These are phyloP conservation scores for Suhomyces sp. DNA, from an alignment of 805 yeast genomes.

Conservation along the genomic window DNA sequence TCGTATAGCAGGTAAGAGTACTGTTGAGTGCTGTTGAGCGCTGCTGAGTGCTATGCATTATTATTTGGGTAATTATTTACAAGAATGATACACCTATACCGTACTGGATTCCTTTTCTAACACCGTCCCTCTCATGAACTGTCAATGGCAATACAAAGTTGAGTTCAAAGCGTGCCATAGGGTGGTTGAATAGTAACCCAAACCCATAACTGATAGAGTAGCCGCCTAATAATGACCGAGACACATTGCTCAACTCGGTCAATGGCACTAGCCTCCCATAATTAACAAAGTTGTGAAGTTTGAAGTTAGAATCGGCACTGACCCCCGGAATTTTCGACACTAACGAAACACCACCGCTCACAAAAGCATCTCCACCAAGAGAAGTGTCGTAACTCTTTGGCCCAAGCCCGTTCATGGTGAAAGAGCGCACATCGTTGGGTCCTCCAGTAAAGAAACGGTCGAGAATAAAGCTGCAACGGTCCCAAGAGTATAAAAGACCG, in stretches of 20 bases:
- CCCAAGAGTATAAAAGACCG: slow-evolving; percentile 29
- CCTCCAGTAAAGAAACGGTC: slow-evolving; percentile 60
- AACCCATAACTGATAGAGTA: slow-evolving; percentile 44
- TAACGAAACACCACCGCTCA: slow-evolving; percentile 45
- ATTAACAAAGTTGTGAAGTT: slow-evolving; percentile 47
- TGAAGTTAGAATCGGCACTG: slow-evolving; percentile 44
- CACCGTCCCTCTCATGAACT: slow-evolving; percentile 43
- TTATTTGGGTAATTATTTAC: slow-evolving; percentile 19
- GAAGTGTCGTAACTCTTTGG: slow-evolving; percentile 51
- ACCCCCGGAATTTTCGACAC: slow-evolving; percentile 43
- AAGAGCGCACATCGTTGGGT: slow-evolving; percentile 56
- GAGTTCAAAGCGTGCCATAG: slow-evolving; percentile 56
- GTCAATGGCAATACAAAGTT: slow-evolving; percentile 52
- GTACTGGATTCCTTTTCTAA: slow-evolving; percentile 54
- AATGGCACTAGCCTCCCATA: slow-evolving; percentile 40
- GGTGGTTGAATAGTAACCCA: slow-evolving; percentile 54
- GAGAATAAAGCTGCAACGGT: slow-evolving; percentile 31
- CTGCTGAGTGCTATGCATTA: too few species aligned
- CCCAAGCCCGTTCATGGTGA: slow-evolving; percentile 50
- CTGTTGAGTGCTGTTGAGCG: too few species aligned
- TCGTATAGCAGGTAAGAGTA: too few species aligned
- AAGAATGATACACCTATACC: slow-evolving; percentile 60
- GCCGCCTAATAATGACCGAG: slow-evolving; percentile 8
- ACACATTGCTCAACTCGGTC: slow-evolving; percentile 2
- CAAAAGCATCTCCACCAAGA: slow-evolving; percentile 52